Percentiles rank a stretch among this genome's conserved stretches.
phyloP scores from a whole-genome alignment of 345 rosid species.

The Salix suchowensis region DNA sequence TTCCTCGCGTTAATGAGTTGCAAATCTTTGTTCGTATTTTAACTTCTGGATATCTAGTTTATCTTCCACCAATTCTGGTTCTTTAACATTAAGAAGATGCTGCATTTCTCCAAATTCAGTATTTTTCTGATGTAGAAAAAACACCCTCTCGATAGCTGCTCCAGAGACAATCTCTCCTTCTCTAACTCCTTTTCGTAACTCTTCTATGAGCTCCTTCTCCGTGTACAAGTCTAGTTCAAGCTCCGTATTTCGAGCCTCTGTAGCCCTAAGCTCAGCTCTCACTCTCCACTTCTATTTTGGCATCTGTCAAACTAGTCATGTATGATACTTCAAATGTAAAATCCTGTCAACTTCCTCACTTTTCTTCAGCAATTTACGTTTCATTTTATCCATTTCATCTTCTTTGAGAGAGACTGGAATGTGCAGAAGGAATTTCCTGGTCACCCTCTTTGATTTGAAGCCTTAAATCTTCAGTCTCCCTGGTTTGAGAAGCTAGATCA shows the following conservation, averaged over 20 bases:
- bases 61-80: slow-evolving; percentile 70
- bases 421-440: slow-evolving; percentile 39
- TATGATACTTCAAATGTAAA: slow-evolving; percentile 27
- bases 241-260: slow-evolving; percentile 61
- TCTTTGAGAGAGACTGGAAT: slow-evolving; percentile 49
- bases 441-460: slow-evolving; percentile 50
- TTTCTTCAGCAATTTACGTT: slow-evolving; percentile 35
- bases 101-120: slow-evolving; percentile 49
- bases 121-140: slow-evolving; percentile 42
- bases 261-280: slow-evolving; percentile 60
- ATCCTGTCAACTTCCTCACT: slow-evolving; percentile 24
- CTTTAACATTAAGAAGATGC: slow-evolving; percentile 52
- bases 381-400: slow-evolving; percentile 48
- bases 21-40: slow-evolving; percentile 62
- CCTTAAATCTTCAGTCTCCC: slow-evolving; percentile 62
- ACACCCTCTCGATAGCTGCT: slow-evolving; percentile 51
- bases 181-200: slow-evolving; percentile 48
- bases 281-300: slow-evolving; percentile 62
- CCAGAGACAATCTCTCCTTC: slow-evolving; percentile 49
- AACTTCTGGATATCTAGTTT: slow-evolving; percentile 76
- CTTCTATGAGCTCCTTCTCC: slow-evolving; percentile 49
- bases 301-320: slow-evolving; percentile 61
- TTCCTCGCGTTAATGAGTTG: slow-evolving; percentile 49
- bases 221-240: slow-evolving; percentile 47
- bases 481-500: slow-evolving; percentile 58